Percentiles rank a stretch among this genome's conserved stretches.
Conservation (phyloP, 2,329 filamentous ascomycete genomes). For the Aureobasidium uvarum region DNA sequence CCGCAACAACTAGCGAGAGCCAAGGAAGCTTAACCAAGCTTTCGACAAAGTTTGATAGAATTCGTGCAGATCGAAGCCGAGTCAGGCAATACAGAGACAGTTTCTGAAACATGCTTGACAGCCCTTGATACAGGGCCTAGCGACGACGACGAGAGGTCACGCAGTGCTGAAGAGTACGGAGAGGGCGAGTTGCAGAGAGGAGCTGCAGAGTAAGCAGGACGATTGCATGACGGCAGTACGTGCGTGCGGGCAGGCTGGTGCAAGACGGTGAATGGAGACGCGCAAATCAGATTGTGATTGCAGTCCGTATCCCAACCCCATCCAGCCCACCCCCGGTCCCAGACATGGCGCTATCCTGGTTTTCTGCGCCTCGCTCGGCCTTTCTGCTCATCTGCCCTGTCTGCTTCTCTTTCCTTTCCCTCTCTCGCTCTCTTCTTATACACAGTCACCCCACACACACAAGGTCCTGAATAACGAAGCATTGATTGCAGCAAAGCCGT, state of each 20-base stretch:
- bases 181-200: not conserved
- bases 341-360: slow-evolving; percentile 20
- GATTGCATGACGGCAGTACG: not conserved
- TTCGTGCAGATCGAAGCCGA: slow-evolving; percentile 5
- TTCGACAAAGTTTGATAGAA: slow-evolving; percentile 3
- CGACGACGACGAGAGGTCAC: not conserved
- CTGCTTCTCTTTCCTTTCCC: not conserved
- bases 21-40: slow-evolving; percentile 21
- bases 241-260: not conserved
- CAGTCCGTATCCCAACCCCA: slow-evolving; percentile 12
- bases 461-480: not conserved
- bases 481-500: slow-evolving; percentile 10
- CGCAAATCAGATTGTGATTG: slow-evolving; percentile 14
- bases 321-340: slow-evolving; percentile 13
- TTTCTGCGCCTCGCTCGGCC: slow-evolving; percentile 19
- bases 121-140: not conserved
- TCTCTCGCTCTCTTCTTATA: not conserved
- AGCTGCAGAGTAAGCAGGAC: not conserved
- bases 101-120: slow-evolving; percentile 8
- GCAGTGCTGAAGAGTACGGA: not conserved
- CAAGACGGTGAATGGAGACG: not conserved
- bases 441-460: not conserved
- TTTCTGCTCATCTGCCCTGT: not conserved
- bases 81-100: not conserved
- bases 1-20: not conserved